These are phyloP conservation scores for Pseudoneurospora amorphoporcata DNA, from an alignment of 495 filamentous ascomycete genomes.

Conservation along the genomic window DNA sequence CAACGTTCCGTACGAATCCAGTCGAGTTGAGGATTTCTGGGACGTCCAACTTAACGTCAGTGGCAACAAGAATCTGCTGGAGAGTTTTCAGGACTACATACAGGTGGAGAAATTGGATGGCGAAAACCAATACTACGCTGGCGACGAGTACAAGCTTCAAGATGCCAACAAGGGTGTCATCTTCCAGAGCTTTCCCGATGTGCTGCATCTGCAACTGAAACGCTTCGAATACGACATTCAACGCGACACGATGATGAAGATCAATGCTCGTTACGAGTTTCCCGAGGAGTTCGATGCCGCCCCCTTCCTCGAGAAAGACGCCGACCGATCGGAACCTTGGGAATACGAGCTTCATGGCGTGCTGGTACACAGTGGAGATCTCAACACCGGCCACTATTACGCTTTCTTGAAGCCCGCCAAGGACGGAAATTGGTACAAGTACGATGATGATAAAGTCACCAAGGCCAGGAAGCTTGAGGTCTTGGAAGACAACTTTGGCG, in stretches of 20 bases:
- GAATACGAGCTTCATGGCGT: conserved; percentile 90
- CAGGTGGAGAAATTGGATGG: conserved; percentile 94
- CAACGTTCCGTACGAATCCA: conserved; percentile 94
- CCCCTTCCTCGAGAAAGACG: conserved; percentile 77
- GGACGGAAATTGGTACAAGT: conserved; percentile 91
- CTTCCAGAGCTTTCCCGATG: conserved; percentile 90
- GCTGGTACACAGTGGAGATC: conserved; percentile 88
- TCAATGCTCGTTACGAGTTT: conserved; percentile 97
- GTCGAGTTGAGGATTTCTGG: conserved; percentile 94
- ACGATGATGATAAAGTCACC: conserved; percentile 94
- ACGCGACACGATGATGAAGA: conserved; percentile 95
- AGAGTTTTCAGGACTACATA: conserved; percentile 93
- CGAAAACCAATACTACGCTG: conserved; percentile 95
- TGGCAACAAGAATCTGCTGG: conserved; percentile 82
- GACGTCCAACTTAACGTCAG: conserved; percentile 96
- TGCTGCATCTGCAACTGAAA: conserved; percentile 92
- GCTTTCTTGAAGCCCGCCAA: conserved; percentile 90
- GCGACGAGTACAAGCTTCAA: conserved; percentile 78
- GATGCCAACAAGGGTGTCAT: conserved; percentile 97
- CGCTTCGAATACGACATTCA: conserved; percentile 97
- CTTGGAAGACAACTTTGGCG: conserved; percentile 92
- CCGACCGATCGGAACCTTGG: conserved; percentile 82
- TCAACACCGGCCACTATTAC: conserved; percentile 99
- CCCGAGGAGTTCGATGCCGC: conserved; percentile 85
- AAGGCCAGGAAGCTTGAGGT: conserved; percentile 86